phyloP scores from a whole-genome alignment of 495 filamentous ascomycete genomes.

The Penicillium lividum region DNA sequence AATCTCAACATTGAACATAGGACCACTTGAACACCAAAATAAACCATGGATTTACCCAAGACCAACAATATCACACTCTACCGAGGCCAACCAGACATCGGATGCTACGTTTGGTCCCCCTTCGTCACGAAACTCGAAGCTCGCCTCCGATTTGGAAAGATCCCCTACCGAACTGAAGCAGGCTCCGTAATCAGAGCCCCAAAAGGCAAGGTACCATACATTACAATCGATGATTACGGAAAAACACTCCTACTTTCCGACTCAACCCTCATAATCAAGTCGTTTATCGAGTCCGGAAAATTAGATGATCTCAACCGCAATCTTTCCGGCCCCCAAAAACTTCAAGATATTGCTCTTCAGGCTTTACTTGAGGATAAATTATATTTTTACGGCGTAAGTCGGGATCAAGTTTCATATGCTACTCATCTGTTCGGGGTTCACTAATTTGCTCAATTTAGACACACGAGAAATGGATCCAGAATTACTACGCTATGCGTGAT shows the following conservation, averaged over 20 bases:
- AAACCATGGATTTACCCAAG: too few relatives aligned
- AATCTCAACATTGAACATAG: too few relatives aligned
- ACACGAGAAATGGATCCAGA: constrained; percentile 53
- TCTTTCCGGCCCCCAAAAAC: constrained; percentile 36
- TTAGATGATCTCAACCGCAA: constrained; percentile 50
- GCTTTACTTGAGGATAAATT: constrained; percentile 63
- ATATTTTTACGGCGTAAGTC: constrained; percentile 52
- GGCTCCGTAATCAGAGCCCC: constrained; percentile 50
- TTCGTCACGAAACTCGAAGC: constrained; percentile 67
- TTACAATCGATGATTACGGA: constrained; percentile 22
- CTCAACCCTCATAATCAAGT: constrained; percentile 54
- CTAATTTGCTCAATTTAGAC: constrained; percentile 8
- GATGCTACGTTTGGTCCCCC: constrained; percentile 59
- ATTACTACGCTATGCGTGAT: constrained; percentile 63
- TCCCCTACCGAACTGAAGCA: constrained; percentile 45
- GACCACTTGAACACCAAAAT: too few relatives aligned
- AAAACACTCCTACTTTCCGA: constrained; percentile 39
- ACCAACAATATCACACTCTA: constrained; percentile 35
- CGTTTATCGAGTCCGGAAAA: constrained; percentile 39
- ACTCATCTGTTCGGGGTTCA: too few relatives aligned
- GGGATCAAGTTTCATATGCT: background rate
- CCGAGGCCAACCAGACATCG: constrained; percentile 47
- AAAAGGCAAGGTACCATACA: constrained; percentile 62
- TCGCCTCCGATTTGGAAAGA: constrained; percentile 55
- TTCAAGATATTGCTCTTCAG: constrained; percentile 51